Percentiles rank a stretch among this genome's conserved stretches.
Evolutionary conservation across 495 filamentous ascomycete species (phyloP).

Genomic region (Podospora bellae-mahoneyi): DNA sequence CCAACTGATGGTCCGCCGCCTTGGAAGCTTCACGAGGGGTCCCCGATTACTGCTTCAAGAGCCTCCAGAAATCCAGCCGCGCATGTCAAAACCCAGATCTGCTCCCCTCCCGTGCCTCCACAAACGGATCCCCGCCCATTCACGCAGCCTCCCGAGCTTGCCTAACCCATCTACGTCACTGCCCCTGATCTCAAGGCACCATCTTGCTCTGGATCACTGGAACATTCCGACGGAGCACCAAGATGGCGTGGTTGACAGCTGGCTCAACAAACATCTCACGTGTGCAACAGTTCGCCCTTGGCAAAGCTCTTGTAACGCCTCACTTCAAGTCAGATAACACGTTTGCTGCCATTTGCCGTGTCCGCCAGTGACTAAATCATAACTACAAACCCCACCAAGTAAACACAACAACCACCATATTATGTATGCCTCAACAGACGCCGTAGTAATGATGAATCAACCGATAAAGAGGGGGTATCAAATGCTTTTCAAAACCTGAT

Average conservation of each 20-base stretch:
- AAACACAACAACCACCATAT: neutral
- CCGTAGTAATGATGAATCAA: conserved; percentile 12
- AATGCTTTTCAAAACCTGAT: conserved; percentile 14
- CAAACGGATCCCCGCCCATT: neutral
- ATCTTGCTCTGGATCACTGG: neutral
- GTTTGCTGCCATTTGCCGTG: neutral
- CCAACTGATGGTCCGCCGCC: neutral
- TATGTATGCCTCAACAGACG: conserved; percentile 8
- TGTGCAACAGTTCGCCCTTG: neutral
- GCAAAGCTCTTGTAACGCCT: neutral
- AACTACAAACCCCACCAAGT: neutral
- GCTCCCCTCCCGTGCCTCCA: neutral
- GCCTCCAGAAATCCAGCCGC: neutral
- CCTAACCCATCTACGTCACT: neutral
- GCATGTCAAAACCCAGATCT: neutral
- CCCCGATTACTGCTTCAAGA: no score
- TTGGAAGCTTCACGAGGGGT: neutral
- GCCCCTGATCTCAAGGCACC: neutral
- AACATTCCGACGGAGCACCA: neutral
- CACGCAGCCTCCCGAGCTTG: neutral
- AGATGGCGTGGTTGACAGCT: neutral
- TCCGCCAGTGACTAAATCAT: neutral
- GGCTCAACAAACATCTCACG: neutral
- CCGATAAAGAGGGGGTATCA: conserved; percentile 19
- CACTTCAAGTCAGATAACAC: neutral